These are phyloP conservation scores for Debaryomyces nepalensis DNA, from an alignment of 1,139 yeast species.

Conservation along the genomic window DNA sequence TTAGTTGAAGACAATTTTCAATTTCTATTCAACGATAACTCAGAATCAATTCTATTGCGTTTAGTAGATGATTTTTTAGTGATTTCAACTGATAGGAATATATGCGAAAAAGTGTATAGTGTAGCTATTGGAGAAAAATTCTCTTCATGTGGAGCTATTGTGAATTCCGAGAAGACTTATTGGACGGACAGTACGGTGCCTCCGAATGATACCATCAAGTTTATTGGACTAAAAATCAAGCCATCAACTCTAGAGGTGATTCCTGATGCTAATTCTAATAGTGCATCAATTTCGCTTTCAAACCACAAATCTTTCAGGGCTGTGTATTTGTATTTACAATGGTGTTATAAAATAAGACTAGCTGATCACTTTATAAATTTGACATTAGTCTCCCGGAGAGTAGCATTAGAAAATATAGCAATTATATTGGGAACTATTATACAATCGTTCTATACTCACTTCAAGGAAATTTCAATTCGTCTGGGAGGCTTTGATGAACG, in stretches of 20 bases:
- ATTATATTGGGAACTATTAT: slow-evolving; percentile 18
- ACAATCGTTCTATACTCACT: slow-evolving; percentile 14
- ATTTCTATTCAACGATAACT: slow-evolving; percentile 26
- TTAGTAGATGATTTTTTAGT: slow-evolving; percentile 87
- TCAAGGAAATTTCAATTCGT: slow-evolving; percentile 8
- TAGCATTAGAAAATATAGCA: slow-evolving; percentile 18
- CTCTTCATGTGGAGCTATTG: slow-evolving; percentile 59
- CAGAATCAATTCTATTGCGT: slow-evolving; percentile 54
- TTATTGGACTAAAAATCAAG: slow-evolving; percentile 37
- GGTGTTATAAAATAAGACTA: slow-evolving; percentile 24
- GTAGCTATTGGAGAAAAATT: slow-evolving; percentile 41
- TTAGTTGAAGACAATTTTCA: slow-evolving; percentile 53
- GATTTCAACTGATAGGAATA: slow-evolving; percentile 47
- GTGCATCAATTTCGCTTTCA: slow-evolving; percentile 18
- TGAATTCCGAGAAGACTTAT: slow-evolving; percentile 61
- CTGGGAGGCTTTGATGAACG: slow-evolving; percentile 12
- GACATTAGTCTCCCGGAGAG: slow-evolving; percentile 14
- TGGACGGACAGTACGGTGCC: slow-evolving; percentile 17
- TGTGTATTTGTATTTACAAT: slow-evolving; percentile 18
- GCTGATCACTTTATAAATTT: slow-evolving; percentile 18
- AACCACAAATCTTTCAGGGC: slow-evolving; percentile 22
- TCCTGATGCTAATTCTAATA: slow-evolving; percentile 17
- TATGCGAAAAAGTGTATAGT: slow-evolving; percentile 25
- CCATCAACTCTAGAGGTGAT: slow-evolving; percentile 18
- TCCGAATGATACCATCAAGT: slow-evolving; percentile 20